Evolutionary conservation across 2,329 filamentous ascomycete genomes (phyloP), one percentile per base, ranked within the genome.

Genomic region (Paramyrothecium sp.): DNA sequence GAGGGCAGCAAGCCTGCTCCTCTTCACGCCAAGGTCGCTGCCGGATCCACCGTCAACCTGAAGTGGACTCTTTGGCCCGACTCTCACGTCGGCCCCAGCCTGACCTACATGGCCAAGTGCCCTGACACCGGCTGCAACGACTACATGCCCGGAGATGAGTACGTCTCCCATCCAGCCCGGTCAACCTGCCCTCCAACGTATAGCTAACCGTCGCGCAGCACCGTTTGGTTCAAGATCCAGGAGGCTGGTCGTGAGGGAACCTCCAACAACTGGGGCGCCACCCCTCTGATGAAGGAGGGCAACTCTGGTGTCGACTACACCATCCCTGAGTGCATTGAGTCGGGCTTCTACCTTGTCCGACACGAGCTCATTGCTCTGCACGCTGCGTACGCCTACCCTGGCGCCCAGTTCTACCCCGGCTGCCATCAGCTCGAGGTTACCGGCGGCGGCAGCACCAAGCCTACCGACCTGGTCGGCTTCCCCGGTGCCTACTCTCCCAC

Each of bases 51-150:
- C 0, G 80, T 86, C 38, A 78, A 76, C 12, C 73, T 87, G 3
- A 72, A 72, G 55, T 87, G 84, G 83, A 86, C 83, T 7, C 63
- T 78, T 2, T 80, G 77, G 76, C 75, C 77, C 0, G 75, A 78
- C 7, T 78, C 73, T 4, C 82, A 84, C 58, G 17, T 50, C 47
- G 22, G 20, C 21, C 13, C 20, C 19, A 20, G 17, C 1, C 72
- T 86, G 56, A 86, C 83, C 1, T 86, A 86, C 64, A 84, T 87
- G 82, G 84, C 84, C 4, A 73, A 75, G 34, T 87, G 84, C 67
- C 81, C 82, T 0, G 77, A 80, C 47, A 67, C 71, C 0, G 76
- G 81, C 1, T 85, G 82, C 67, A 75, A 78, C 54, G 70, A 71
- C 54, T 85, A 75, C 63, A 68, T 75, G 57, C 82, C 82, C 7